Conservation (phyloP, 1,284 basidiomycete species). For the Apiotrichum siamense region DNA sequence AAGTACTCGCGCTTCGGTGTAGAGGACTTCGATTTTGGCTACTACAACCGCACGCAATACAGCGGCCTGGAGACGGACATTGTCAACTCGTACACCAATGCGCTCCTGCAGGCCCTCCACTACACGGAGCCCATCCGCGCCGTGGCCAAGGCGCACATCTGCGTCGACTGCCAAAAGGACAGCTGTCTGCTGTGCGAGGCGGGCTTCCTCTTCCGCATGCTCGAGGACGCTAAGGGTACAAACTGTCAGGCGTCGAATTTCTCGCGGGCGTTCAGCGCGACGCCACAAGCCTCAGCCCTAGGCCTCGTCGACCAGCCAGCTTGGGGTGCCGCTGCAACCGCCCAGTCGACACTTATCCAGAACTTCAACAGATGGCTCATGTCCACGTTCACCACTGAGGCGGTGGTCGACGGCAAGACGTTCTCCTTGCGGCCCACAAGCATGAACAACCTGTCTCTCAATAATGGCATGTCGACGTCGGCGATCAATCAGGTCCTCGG, state of each 20-base stretch:
- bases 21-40: conserved; percentile 96
- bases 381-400: conserved; percentile 40
- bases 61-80: conserved; percentile 97
- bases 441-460: conserved; percentile 9
- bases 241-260: conserved; percentile 98
- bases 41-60: conserved; percentile 82
- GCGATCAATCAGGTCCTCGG: conserved; percentile 77
- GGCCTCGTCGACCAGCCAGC: conserved; percentile 80
- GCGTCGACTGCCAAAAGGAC: conserved; percentile 75
- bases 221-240: conserved; percentile 86
- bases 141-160: conserved; percentile 85
- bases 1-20: conserved; percentile 99
- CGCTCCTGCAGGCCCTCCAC: conserved; percentile 83
- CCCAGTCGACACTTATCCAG: conserved; percentile 85
- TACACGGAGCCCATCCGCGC: conserved; percentile 71
- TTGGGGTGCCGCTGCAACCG: conserved; percentile 50
- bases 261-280: conserved; percentile 80
- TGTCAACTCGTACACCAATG: conserved; percentile 93
- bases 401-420: conserved; percentile 31
- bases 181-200: conserved; percentile 93
- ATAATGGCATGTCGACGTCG: conserved; percentile 40
- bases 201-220: conserved; percentile 91
- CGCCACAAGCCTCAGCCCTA: conserved; percentile 69
- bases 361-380: conserved; percentile 90
- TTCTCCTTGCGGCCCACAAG: conserved; percentile 20